Evolutionary conservation across 306 rosid species (phyloP), one percentile per base, ranked within the genome.

Genomic region (Hippophae tibetana): DNA sequence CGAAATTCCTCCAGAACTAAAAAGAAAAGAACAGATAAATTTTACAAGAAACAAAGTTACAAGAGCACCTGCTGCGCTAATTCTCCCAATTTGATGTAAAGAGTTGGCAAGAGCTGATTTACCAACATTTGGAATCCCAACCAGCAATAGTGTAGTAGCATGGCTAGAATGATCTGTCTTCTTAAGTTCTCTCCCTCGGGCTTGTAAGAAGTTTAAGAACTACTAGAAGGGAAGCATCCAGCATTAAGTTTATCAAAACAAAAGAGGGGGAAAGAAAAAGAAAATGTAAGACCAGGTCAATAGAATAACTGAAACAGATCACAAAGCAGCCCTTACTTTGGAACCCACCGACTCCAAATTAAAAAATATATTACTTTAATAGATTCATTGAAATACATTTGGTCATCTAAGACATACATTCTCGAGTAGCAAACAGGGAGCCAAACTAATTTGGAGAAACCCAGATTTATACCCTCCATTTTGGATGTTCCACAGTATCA

Each of bases 111-210:
- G 82, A 62, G 97, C 95, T 8, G 94, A 85, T 72, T 90, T 90
- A 27, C 96, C 96, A 66, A 87, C 96, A 79, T 87, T 90, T 51
- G 96, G 95, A 77, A 84, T 79, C 68, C 96, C 90, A 76, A 81
- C 74, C 27, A 90, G 75, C 82, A 90, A 73, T 63, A 83, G 69
- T 42, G 94, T 81, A 13, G 89, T 81, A 46, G 96, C 82, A 72
- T 71, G 65, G 58, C 56, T 79, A 62, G 66, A 54, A 57, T 69
- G 73, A 66, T 78, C 78, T 47, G 60, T 54, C 66, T 64, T 73
- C 74, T 65, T 78, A 68, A 90, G 52, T 62, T 79, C 73, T 74
- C 92, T 80, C 52, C 82, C 84, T 64, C 43, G 80, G 52, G 85
- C 66, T 74, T 79, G 96, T 67, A 87, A 70, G 74, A 87, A 80